Evolutionary conservation across 1,284 basidiomycete species (phyloP), one percentile per base, ranked within the genome.

Genomic region (Puccinia triticina): DNA sequence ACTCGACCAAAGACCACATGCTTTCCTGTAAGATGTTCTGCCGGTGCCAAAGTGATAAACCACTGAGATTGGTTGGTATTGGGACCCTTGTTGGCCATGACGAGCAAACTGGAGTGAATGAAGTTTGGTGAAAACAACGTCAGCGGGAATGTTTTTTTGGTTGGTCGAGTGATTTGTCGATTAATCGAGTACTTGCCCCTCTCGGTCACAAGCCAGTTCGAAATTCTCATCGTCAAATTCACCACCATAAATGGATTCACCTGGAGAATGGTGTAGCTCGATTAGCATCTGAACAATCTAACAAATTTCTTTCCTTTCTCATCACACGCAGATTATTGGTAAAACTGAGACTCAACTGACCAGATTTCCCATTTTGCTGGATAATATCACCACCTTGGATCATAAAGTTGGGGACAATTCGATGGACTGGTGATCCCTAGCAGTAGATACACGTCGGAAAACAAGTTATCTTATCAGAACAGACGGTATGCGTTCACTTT

Each of bases 341-440:
- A 50, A 10, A 46, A 0, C 64, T 34, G 32, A 23, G 43, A 21
- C 18, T 61, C 34, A 26, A 73, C 69, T 14, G 40, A 80, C 78
- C 78, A 16, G 67, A 71, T 72, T 80, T 80, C 14, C 78, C 78
- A 32, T 80, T 61, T 2, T 73, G 43, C 23, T 71, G 69, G n/a
- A 80, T 73, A n/a, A 80, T 43, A 61, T 80, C 78, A 21, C 78
- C 78, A 40, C 78, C 78, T 73, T 80, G 78, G 11, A 80, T 80
- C 78, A 80, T 80, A 29, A 80, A 80, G 37, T 53, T 57, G 26
- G 78, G 69, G 4, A 80, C 69, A 10, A 80, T 73, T 40, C 78
- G 66, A 80, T 80, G 78, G 21, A 80, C 67, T 32, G 57, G 67
- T 29, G 78, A 80, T 26, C 50, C 69, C 78, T 80, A 64, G 55